phyloP scores from a whole-genome alignment of 2,329 filamentous ascomycete species.

The Sclerotinia nivalis region DNA sequence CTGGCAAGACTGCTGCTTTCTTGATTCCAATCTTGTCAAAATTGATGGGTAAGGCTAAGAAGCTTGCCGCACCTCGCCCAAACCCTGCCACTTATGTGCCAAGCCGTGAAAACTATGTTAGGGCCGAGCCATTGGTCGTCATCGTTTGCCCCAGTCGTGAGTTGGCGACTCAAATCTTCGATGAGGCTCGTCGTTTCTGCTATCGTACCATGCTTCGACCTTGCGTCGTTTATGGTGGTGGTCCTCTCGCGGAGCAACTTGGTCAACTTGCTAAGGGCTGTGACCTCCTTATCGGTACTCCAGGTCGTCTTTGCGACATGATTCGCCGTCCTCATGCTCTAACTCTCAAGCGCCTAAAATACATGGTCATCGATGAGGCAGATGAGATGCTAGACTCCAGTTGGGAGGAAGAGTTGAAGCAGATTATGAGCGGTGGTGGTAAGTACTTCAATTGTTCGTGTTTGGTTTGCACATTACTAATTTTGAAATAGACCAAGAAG shows the following conservation, averaged over 20 bases:
- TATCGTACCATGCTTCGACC: constrained; percentile 95
- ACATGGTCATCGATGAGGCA: constrained; percentile 86
- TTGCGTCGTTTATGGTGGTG: constrained; percentile 85
- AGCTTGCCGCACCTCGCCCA: constrained; percentile 76
- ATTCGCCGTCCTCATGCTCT: constrained; percentile 70
- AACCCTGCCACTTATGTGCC: constrained; percentile 58
- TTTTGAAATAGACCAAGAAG: constrained; percentile 65
- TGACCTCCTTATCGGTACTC: constrained; percentile 84
- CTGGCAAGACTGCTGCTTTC: constrained; percentile 94
- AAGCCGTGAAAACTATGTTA: constrained; percentile 50
- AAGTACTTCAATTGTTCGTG: constrained; percentile 44
- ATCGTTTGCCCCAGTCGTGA: constrained; percentile 87
- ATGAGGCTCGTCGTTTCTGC: constrained; percentile 87
- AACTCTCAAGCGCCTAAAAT: constrained; percentile 74
- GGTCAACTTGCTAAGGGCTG: constrained; percentile 78
- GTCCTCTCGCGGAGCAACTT: constrained; percentile 68
- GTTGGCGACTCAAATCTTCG: constrained; percentile 90
- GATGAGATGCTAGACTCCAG: constrained; percentile 84
- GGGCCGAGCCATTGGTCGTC: constrained; percentile 84
- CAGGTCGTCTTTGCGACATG: constrained; percentile 83
- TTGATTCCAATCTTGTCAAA: constrained; percentile 85
- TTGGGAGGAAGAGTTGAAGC: constrained; percentile 74
- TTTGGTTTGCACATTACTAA: constrained; percentile 26
- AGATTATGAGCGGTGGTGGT: constrained; percentile 81
- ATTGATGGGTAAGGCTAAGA: constrained; percentile 94